Base-by-base conservation (phyloP, 805 yeast genomes). In the Ogataea sp. region DNA sequence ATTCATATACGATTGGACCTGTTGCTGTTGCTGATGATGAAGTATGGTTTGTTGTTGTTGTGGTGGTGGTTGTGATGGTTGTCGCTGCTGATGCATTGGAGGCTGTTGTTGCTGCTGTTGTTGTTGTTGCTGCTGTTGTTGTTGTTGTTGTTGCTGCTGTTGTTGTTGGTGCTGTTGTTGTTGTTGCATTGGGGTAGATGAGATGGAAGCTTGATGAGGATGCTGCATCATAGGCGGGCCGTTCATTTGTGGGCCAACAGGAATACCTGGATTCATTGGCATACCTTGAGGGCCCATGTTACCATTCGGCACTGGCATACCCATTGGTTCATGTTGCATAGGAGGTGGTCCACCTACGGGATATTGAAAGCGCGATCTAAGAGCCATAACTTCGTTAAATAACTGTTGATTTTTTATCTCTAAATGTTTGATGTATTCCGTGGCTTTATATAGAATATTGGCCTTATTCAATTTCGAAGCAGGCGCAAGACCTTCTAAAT, bases 381-480 rank as follows among this genome's bases (percentile, higher is more conserved):
- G 59, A 39, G 71, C 71, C 30, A 68, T 64, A 40, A 78, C 65
- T 55, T 83, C 87, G 44, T 65, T 56, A 38, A 55, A 53, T 49
- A 84, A 61, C 27, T 62, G 56, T 3, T 58, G 56, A 49, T 82
- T 83, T 44, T 79, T 75, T 39, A 61, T 55, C 56, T 84, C 88
- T 46, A 84, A 62, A 55, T 83, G 87, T 51, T 71, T 67, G 52
- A 84, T 84, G 56, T 85, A 85, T 59, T 84, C 94, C 1, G 86
- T 79, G 8, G 89, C 85, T 52, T 84, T 84, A 29, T 85, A 69
- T 39, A 84, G 63, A 13, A 84, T 82, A 23, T 81, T 80, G 13
- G 90, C 93, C 58, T 84, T 84, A 57, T 83, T 83, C 40, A 85
- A 64, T 54, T 83, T 83, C 26, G 74, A 60, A 9, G 89, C 88